Evolutionary conservation across 2,329 filamentous ascomycete genomes (phyloP), one percentile per base, ranked within the genome.

Genomic region (Neofusicoccum kwambonambiense): DNA sequence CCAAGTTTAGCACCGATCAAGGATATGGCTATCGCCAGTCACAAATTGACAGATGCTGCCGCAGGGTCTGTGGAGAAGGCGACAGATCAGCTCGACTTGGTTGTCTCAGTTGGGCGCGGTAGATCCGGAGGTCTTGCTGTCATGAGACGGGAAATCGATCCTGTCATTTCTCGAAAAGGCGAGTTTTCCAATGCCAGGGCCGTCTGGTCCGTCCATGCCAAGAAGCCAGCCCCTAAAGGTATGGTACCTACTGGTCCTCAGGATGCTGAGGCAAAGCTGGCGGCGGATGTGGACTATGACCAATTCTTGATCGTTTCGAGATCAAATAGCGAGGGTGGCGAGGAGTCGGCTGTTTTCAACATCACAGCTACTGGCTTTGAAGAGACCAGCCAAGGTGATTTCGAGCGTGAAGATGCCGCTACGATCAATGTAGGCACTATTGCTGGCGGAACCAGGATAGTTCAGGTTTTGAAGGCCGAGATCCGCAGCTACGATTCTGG

Each of bases 401-500:
- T 98, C 74, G 96, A 99, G 67, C 88, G 90, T 3, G 91, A 92
- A 51, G 92, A 93, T 67, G 95, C 93, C 31, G 87, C 89, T 37
- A 97, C 95, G 0, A 84, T 98, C 52, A 90, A 96, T 70, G 90
- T 95, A 17, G 92, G 91, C 15, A 90, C 90, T 0, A 87, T 99
- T 76, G 90, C 90, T n/a, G 86, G 87, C 60, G 88, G 91, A 66
- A 91, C 86, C 73, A 87, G 92, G 65, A 89, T 98, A 39, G 89
- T 98, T 15, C 95, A 98, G 73, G 89, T 97, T 2, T 83, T 97
- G 62, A 90, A 89, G 68, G 92, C 89, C 1, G 94, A 98, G 73
- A 87, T 98, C 27, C 86, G 94, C 66, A 94, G 90, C 67, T 99
- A 97, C 71, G 93, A 98, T 75, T 89, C 89, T 77, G 89, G 92